Base-by-base conservation (phyloP, 1,284 basidiomycete species). In the Neonothopanus nambi region DNA sequence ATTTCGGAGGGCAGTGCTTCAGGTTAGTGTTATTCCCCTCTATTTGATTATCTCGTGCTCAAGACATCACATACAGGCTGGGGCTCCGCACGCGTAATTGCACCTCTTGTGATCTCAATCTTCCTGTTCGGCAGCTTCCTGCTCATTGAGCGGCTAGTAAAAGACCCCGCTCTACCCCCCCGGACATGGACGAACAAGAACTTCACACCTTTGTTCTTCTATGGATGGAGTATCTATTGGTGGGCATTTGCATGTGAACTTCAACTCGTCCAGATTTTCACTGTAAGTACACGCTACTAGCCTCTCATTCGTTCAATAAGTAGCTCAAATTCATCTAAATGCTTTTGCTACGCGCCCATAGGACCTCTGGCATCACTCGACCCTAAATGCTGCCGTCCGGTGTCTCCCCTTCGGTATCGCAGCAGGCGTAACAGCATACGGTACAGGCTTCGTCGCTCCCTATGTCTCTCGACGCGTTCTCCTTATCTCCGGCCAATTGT, bases 191-290 rank as follows among this genome's bases (percentile, higher is more conserved):
- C 55, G 9, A 57, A 54, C 33, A 56, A 57, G 47, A 49, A 44
- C 35, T 61, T 61, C 44, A 55, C 53, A 1, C 58, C 58, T 3
- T 45, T 61, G 30, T 61, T 61, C 42, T 62, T 62, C 51, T 62
- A 57, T 44, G 57, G 49, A 8, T 59, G 59, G 57, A 57, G 49
- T 21, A 44, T 59, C 17, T 62, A 60, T 37, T 62, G 61, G 61
- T 62, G 52, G 49, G 17, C 49, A 12, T 56, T 59, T 23, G 55
- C 36, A 17, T 44, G 37, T 26, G 49, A 60, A 45, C 45, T 59
- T 9, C 42, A 55, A 18, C 24, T 49, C 5, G 47, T 54, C 3
- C 47, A 54, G 15, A 24, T 53, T 17, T 53, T 53, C 21, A 39
- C 26, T 35, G 37, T 26, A 30, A 40, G 38, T 13, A n/a, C n/a